phyloP scores from a whole-genome alignment of 768 basidiomycete species.

The Mycena albidolilacea region DNA sequence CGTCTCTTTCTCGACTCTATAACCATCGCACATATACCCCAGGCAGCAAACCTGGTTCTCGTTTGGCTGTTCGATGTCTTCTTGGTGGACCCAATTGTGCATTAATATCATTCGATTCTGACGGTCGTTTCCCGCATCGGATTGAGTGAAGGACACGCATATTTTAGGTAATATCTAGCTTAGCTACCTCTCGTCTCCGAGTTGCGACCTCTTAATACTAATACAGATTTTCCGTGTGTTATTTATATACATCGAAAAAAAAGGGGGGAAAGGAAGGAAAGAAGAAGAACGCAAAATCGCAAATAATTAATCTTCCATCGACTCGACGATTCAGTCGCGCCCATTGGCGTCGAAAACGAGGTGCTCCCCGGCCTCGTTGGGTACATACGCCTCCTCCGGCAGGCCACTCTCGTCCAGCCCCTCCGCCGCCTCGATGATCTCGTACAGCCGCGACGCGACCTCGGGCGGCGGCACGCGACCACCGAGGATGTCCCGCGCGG shows the following conservation, averaged over 20 bases:
- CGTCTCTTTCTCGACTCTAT: no score
- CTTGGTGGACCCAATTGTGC: no score
- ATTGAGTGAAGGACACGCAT: no score
- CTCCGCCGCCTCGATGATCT: conserved; percentile 97
- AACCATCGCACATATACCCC: no score
- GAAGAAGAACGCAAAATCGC: not conserved
- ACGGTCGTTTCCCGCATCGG: no score
- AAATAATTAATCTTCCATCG: not conserved
- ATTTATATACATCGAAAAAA: conserved; percentile 24
- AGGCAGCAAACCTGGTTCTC: no score
- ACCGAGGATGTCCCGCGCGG: conserved; percentile 91
- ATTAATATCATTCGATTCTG: no score
- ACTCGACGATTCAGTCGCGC: conserved; percentile 44
- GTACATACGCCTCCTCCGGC: conserved; percentile 86
- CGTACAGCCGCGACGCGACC: conserved; percentile 92
- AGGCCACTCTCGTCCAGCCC: conserved; percentile 90
- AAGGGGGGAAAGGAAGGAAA: not conserved
- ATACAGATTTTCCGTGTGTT: conserved; percentile 25
- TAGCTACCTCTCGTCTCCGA: no score
- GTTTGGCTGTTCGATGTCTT: no score
- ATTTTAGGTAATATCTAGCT: no score
- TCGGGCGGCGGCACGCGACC: conserved; percentile 98
- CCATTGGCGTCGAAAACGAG: conserved; percentile 87
- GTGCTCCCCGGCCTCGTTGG: conserved; percentile 71
- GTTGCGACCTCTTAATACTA: no score